Base-by-base conservation (phyloP, 176 grass and related monocot species). In the Eleusine coracana region DNA sequence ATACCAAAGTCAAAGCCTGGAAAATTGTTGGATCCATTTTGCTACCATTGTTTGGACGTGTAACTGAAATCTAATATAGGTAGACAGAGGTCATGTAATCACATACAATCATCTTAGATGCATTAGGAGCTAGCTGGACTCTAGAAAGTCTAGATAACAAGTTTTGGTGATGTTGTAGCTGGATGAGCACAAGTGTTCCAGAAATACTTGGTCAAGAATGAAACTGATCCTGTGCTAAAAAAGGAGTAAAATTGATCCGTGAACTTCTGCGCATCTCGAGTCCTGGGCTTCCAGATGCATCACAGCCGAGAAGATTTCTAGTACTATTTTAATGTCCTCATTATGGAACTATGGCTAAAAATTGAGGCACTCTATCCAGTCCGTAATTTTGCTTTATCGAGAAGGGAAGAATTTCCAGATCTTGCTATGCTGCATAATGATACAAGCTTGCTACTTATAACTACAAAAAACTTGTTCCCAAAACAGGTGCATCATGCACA, bases 1-100 rank as follows among this genome's bases (percentile, higher is more conserved):
- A 79, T 65, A 21, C 31, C 21, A 44, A 73, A 73, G 39, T n/a
- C n/a, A 48, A 40, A 70, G 36, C 51, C 38, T 86, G 84, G 45
- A 60, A 62, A 79, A 51, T 17, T 65, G 55, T 73, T 66, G 17
- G 68, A 72, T 78, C 66, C 46, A 72, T 74, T 71, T 34, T 78
- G 40, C 49, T 29, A 67, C 44, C 58, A 45, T 56, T 41, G 67
- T 51, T 46, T 90, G 61, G 67, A 58, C 38, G 40, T 82, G 67
- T 77, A 78, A 77, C 73, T 16, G 79, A 68, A 79, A 61, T 29
- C 75, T 84, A 42, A 52, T 90, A 82, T 48, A 60, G 73, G 68
- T 60, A 73, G 67, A 68, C 49, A 49, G 66, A 89, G 79, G 60
- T 74, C 49, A 34, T 86, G 79, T 82, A 77, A 66, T 67, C 62